phyloP scores from a whole-genome alignment of 805 yeast species.

The Maudiozyma saulgeensis region DNA sequence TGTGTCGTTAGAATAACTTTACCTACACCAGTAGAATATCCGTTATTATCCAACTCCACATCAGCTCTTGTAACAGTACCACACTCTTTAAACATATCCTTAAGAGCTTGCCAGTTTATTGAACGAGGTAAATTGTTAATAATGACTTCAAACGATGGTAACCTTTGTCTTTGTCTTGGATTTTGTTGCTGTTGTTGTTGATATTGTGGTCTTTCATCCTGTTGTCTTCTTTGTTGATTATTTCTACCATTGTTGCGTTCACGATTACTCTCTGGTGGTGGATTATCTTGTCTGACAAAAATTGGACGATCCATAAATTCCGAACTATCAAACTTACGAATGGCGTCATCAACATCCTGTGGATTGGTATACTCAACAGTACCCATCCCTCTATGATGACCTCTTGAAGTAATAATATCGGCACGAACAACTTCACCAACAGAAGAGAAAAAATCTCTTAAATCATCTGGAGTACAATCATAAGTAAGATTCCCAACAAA shows the following conservation, averaged over 20 bases:
- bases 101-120: slow-evolving; percentile 74
- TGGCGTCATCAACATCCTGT: slow-evolving; percentile 64
- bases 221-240: not conserved
- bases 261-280: slow-evolving; percentile 47
- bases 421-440: slow-evolving; percentile 67
- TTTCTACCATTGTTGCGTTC: slow-evolving; percentile 6
- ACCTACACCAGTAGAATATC: slow-evolving; percentile 72
- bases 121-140: slow-evolving; percentile 77
- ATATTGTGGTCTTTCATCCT: not conserved
- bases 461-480: slow-evolving; percentile 47
- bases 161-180: not conserved
- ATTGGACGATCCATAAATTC: slow-evolving; percentile 64
- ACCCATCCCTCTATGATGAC: slow-evolving; percentile 83
- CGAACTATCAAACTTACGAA: slow-evolving; percentile 56
- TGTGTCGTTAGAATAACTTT: slow-evolving; percentile 62
- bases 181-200: not conserved
- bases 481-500: slow-evolving; percentile 70
- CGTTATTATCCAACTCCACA: slow-evolving; percentile 50
- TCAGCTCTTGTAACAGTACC: slow-evolving; percentile 82
- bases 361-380: slow-evolving; percentile 71
- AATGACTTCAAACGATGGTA: slow-evolving; percentile 43
- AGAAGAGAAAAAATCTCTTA: slow-evolving; percentile 48
- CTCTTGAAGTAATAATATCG: slow-evolving; percentile 69
- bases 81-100: slow-evolving; percentile 69
- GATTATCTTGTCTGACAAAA: slow-evolving; percentile 84